phyloP scores from a whole-genome alignment of 164 flowering plant species.

The Litsea cubeba region DNA sequence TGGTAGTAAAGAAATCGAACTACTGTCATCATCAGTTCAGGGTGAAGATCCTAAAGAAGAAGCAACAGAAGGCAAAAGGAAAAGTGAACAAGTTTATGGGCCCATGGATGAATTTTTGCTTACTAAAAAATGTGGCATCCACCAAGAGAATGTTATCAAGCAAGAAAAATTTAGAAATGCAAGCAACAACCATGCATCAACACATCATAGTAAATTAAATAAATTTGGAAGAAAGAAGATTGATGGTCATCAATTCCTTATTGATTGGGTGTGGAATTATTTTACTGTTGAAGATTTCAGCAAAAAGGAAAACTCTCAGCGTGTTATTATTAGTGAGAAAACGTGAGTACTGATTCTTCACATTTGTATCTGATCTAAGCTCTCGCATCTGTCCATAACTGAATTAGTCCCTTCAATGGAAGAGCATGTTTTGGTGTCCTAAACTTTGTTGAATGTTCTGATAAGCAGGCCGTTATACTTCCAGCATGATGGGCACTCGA shows the following conservation, averaged over 20 bases:
- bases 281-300: constrained; percentile 36
- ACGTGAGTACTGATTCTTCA: constrained; percentile 42
- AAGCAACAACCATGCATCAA: not conserved
- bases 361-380: constrained; percentile 3
- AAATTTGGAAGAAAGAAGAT: constrained; percentile 9
- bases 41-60: constrained; percentile 15
- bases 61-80: constrained; percentile 27
- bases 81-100: constrained; percentile 38
- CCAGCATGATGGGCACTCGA: constrained; percentile 91
- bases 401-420: not conserved
- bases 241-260: constrained; percentile 48
- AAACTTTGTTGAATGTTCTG: constrained; percentile 7
- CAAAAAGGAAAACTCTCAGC: constrained; percentile 14
- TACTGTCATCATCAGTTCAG: constrained; percentile 28
- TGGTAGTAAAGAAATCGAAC: constrained; percentile 36
- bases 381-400: not conserved
- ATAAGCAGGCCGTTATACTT: constrained; percentile 81
- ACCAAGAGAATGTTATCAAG: constrained; percentile 8
- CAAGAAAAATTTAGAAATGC: constrained; percentile 10
- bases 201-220: constrained; percentile 2
- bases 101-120: constrained; percentile 75
- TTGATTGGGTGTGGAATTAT: constrained; percentile 88
- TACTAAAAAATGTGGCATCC: constrained; percentile 9
- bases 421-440: not conserved
- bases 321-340: constrained; percentile 51